A percentile compares a stretch with the other conserved stretches of the same genome.
Conservation (phyloP, 768 basidiomycete genomes). For the Coprinopsis strossmayeri region DNA sequence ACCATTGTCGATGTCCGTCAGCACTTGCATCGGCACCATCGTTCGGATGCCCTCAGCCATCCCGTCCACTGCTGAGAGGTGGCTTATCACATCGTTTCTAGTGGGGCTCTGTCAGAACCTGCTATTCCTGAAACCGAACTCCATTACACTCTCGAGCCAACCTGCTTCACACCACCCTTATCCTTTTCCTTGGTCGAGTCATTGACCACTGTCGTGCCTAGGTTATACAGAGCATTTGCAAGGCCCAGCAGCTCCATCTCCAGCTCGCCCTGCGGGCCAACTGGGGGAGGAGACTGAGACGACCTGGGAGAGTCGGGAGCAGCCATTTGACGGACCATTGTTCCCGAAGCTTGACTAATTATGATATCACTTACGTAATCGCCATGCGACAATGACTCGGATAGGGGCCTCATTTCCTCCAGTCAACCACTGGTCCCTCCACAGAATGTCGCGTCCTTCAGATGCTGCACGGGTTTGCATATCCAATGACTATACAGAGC, state of each 20-base stretch:
- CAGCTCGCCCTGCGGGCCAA: conserved; percentile 64
- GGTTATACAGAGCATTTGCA: conserved; percentile 71
- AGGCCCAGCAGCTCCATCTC: conserved; percentile 73
- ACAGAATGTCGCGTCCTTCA: neutral
- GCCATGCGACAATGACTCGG: neutral
- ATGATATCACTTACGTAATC: neutral
- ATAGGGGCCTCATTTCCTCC: neutral
- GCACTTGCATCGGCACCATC: conserved; percentile 69
- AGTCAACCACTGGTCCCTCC: neutral
- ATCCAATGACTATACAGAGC: neutral
- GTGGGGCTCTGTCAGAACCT: too few species aligned
- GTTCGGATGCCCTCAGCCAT: conserved; percentile 56
- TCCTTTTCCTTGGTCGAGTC: conserved; percentile 79
- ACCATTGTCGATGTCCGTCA: conserved; percentile 73
- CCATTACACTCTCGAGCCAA: conserved; percentile 68
- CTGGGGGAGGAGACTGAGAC: conserved; percentile 67
- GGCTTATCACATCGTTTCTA: conserved; percentile 71
- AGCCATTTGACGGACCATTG: conserved; percentile 2
- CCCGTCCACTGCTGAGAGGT: conserved; percentile 61
- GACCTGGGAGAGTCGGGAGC: conserved; percentile 67
- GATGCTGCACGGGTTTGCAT: neutral
- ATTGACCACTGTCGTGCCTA: conserved; percentile 78
- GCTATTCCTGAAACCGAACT: neutral
- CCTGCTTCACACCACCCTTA: conserved; percentile 66
- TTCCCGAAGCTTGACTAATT: neutral